Conservation (phyloP, 2,329 filamentous ascomycete genomes). For the Phialophora macrospora region DNA sequence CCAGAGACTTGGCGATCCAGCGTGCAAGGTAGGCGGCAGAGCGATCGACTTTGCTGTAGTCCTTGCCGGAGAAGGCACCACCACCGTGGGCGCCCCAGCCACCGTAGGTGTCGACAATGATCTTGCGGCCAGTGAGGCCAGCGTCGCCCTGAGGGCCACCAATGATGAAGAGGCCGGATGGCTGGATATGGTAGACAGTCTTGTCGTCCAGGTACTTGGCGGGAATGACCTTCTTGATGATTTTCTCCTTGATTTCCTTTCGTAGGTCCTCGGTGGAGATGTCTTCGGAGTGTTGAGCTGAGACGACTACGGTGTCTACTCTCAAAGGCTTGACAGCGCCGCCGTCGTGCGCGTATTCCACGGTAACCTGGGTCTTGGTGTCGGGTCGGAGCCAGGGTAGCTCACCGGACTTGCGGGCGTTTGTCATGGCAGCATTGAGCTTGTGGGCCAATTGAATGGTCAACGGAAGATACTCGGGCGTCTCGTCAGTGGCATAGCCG, state of each 20-base stretch:
- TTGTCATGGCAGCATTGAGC: conserved; percentile 93
- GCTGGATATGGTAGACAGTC: conserved; percentile 98
- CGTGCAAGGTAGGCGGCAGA: conserved; percentile 96
- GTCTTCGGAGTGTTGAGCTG: conserved; percentile 86
- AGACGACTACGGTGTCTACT: conserved; percentile 96
- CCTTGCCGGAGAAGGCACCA: conserved; percentile 99
- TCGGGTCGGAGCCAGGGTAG: conserved; percentile 95
- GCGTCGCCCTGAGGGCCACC: conserved; percentile 99
- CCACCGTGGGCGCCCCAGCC: conserved; percentile 99
- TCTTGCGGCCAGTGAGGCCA: conserved; percentile 98
- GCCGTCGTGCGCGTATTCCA: conserved; percentile 97
- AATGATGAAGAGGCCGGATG: conserved; percentile 97
- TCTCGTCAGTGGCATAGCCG: conserved; percentile 99
- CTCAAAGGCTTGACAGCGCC: conserved; percentile 89
- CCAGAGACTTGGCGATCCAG: conserved; percentile 99
- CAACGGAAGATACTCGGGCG: conserved; percentile 92
- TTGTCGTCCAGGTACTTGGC: conserved; percentile 88
- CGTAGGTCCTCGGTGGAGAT: conserved; percentile 91
- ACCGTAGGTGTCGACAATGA: conserved; percentile 99
- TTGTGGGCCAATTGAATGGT: conserved; percentile 94
- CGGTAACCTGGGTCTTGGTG: conserved; percentile 99
- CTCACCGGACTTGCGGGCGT: conserved; percentile 82
- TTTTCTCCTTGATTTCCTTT: conserved; percentile 95
- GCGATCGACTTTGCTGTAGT: conserved; percentile 99
- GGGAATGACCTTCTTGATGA: conserved; percentile 93